Evolutionary conservation across 2,329 filamentous ascomycete genomes (phyloP), one percentile per base, ranked within the genome.

Genomic region (Ilyonectria mors-panacis): DNA sequence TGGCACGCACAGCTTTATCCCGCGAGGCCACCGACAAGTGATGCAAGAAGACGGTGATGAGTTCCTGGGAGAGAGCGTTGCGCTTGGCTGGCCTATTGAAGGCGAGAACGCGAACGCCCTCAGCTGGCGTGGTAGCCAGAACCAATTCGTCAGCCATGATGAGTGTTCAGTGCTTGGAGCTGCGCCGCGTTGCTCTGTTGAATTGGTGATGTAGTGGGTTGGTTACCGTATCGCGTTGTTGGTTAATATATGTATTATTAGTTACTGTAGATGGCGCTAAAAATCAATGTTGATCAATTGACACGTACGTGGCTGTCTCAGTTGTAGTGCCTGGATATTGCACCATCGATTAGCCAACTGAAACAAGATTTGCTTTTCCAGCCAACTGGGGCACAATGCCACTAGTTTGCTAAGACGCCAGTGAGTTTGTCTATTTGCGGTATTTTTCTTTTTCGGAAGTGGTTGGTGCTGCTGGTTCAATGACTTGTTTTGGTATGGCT

Each of bases 11-110:
- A 6, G 55, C 67, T 47, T 73, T 44, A 33, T 77, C 73, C 23
- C 45, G 6, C 39, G 33, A 70, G 44, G 72, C 73, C 30, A 66
- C 75, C 58, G 42, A 63, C 30, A 78, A 70, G 45, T 71, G 74
- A 35, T 67, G 72, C 19, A 82, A 74, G 15, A 87, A 76, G 48
- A 86, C 80, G 68, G 76, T 73, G 70, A 87, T 85, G 81, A 88
- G 84, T 50, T 76, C 76, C 64, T 83, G 79, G 1, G 86, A 88
- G 69, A 89, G 84, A 19, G 88, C 87, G 81, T 90, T 90, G 69
- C 86, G 82, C 73, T 89, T 88, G 30, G 81, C 80, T 2, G 86
- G 88, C 6, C 88, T 82, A 77, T 88, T 87, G 60, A 88, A 76
- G 15, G 84, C 83, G 61, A 89, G 71, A 19, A 87, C 74, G 10